Percentiles rank a stretch among this genome's conserved stretches.
phyloP scores from a whole-genome alignment of 2,329 filamentous ascomycete species.

The Plenodomus lindquistii region DNA sequence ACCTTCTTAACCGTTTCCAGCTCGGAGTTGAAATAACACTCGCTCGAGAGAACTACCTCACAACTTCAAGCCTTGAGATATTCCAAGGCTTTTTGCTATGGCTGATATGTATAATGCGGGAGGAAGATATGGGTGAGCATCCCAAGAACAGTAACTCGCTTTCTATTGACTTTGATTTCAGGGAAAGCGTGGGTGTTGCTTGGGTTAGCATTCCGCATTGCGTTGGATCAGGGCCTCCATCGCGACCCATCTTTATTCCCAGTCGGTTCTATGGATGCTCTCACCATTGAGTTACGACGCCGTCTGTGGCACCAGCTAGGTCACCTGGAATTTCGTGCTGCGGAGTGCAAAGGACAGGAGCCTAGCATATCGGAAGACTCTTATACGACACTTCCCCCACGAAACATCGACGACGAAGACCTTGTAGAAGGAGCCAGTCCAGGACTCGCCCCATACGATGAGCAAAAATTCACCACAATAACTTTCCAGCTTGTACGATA shows the following conservation, averaged over 20 bases:
- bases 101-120: slow-evolving; percentile 43
- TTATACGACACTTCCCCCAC: slow-evolving; percentile 43
- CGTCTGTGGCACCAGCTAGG: slow-evolving; percentile 45
- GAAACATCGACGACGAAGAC: slow-evolving; percentile 46
- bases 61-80: slow-evolving; percentile 42
- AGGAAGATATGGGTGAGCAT: slow-evolving; percentile 44
- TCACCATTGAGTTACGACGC: slow-evolving; percentile 44
- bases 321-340: slow-evolving; percentile 44
- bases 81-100: slow-evolving; percentile 44
- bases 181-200: slow-evolving; percentile 45
- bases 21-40: slow-evolving; percentile 42
- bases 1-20: slow-evolving; percentile 37
- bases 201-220: slow-evolving; percentile 43
- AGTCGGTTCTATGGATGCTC: slow-evolving; percentile 39
- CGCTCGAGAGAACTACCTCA: slow-evolving; percentile 43
- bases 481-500: slow-evolving; percentile 43
- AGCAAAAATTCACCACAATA: slow-evolving; percentile 39
- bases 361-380: slow-evolving; percentile 43
- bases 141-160: background rate
- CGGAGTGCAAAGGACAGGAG: slow-evolving; percentile 46
- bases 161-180: slow-evolving; percentile 12
- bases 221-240: slow-evolving; percentile 44
- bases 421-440: slow-evolving; percentile 42
- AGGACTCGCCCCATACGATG: slow-evolving; percentile 34
- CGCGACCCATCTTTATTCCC: slow-evolving; percentile 45